Conservation (phyloP, 2,329 filamentous ascomycete genomes). For the Xylariales sp. region DNA sequence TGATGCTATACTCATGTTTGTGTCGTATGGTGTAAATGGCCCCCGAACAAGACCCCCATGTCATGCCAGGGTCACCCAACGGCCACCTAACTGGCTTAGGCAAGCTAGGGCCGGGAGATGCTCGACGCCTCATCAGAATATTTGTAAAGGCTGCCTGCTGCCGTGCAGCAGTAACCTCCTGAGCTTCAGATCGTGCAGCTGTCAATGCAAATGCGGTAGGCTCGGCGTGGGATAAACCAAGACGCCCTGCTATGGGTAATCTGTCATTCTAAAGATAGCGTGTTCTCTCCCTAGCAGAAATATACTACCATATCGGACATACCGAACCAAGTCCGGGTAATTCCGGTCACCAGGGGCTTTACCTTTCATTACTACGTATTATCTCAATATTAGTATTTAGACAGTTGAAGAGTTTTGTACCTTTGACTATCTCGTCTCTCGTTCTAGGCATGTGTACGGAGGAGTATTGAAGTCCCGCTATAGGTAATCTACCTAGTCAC, state of each 20-base stretch:
- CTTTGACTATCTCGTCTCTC: not conserved
- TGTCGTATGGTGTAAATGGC: conserved; percentile 5
- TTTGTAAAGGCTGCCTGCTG: not conserved
- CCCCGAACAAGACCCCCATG: not conserved
- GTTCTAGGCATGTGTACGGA: too few relatives aligned
- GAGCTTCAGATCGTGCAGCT: conserved; percentile 2
- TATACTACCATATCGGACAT: not conserved
- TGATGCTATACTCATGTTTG: conserved; percentile 10
- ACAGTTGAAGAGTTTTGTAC: not conserved
- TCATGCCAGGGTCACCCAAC: not conserved
- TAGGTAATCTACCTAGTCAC: too few relatives aligned
- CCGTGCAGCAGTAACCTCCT: not conserved
- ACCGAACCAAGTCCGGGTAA: not conserved
- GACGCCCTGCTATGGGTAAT: not conserved
- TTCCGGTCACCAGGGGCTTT: not conserved
- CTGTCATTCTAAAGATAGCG: not conserved
- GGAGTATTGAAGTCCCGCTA: too few relatives aligned
- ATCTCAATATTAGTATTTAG: too few relatives aligned
- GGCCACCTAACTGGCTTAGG: not conserved
- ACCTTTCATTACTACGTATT: too few relatives aligned
- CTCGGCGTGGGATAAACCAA: not conserved
- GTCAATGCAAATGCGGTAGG: not conserved
- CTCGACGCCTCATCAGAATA: not conserved
- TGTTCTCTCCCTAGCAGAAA: not conserved
- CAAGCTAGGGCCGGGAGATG: conserved; percentile 39